Percentiles rank a stretch among this genome's conserved stretches.
Evolutionary conservation across 2,329 filamentous ascomycete genomes (phyloP).

Genomic region (Cercospora sp.): DNA sequence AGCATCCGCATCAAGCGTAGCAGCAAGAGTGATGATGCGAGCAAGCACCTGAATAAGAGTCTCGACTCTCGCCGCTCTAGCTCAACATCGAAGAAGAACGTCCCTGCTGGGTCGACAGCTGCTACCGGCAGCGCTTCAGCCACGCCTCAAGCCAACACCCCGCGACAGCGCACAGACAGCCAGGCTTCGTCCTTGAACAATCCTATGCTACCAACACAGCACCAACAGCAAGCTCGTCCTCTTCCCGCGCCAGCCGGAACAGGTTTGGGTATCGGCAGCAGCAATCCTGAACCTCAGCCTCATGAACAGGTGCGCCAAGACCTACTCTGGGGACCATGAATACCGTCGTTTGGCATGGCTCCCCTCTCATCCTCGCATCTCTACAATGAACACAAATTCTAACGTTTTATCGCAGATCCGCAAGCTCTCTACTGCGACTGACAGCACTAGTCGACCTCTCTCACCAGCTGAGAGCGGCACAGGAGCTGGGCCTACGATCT

Average conservation of each 20-base stretch:
- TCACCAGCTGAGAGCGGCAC: slow-evolving; percentile 1
- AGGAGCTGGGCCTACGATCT: neutral
- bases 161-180: slow-evolving; percentile 29
- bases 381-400: neutral
- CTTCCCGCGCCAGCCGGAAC: slow-evolving; percentile 20
- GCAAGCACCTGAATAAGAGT: slow-evolving; percentile 69
- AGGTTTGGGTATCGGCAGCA: slow-evolving; percentile 24
- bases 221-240: slow-evolving; percentile 18
- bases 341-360: slow-evolving; percentile 35
- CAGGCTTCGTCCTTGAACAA: slow-evolving; percentile 26
- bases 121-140: slow-evolving; percentile 18
- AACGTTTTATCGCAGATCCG: slow-evolving; percentile 21
- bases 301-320: slow-evolving; percentile 32
- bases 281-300: slow-evolving; percentile 15
- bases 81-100: slow-evolving; percentile 76
- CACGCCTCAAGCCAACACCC: slow-evolving; percentile 16
- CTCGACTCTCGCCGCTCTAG: slow-evolving; percentile 90
- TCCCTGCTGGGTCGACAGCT: slow-evolving; percentile 42
- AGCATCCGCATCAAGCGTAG: slow-evolving; percentile 53
- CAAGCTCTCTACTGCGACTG: slow-evolving; percentile 17
- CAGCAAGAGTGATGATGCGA: slow-evolving; percentile 48
- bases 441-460: neutral
- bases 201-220: slow-evolving; percentile 6
- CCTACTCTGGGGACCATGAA: slow-evolving; percentile 36
- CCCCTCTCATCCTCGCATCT: neutral